Conservation (phyloP, 2,329 filamentous ascomycete genomes). For the Fusarium gaditjirri region DNA sequence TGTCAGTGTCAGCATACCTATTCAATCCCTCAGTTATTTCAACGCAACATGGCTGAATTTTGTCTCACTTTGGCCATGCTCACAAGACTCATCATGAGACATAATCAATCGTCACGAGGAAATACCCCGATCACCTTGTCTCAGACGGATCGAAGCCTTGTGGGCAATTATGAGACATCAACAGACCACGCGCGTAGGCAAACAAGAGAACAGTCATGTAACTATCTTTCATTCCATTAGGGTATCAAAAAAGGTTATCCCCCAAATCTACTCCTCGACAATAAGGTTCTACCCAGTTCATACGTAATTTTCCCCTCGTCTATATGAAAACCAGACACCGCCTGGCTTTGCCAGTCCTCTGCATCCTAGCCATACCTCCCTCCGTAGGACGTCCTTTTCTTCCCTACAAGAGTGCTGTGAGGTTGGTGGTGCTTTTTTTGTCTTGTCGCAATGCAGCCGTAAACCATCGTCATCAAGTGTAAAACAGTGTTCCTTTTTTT, state of each 20-base stretch:
- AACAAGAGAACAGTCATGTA: constrained; percentile 2
- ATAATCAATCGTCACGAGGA: neutral
- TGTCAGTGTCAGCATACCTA: neutral
- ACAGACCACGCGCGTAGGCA: neutral
- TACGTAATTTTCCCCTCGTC: constrained; percentile 38
- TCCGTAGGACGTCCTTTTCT: constrained; percentile 9
- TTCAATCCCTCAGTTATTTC: neutral
- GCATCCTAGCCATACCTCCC: constrained; percentile 12
- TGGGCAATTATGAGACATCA: neutral
- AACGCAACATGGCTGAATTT: neutral
- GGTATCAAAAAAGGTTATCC: constrained; percentile 37
- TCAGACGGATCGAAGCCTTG: neutral
- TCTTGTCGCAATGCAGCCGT: constrained; percentile 46
- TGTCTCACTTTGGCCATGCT: neutral
- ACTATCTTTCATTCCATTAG: constrained; percentile 42
- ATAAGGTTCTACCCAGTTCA: constrained; percentile 40
- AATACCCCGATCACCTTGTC: neutral
- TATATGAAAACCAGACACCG: constrained; percentile 38
- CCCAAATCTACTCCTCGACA: constrained; percentile 38
- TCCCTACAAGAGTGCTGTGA: constrained; percentile 10
- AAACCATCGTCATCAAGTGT: constrained; percentile 45
- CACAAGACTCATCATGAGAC: neutral
- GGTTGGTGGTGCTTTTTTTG: constrained; percentile 38
- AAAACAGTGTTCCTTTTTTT: constrained; percentile 44
- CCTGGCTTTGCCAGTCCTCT: constrained; percentile 23